These are phyloP conservation scores for Candida sphagnicola DNA, from an alignment of 805 yeast genomes.

Conservation along the genomic window DNA sequence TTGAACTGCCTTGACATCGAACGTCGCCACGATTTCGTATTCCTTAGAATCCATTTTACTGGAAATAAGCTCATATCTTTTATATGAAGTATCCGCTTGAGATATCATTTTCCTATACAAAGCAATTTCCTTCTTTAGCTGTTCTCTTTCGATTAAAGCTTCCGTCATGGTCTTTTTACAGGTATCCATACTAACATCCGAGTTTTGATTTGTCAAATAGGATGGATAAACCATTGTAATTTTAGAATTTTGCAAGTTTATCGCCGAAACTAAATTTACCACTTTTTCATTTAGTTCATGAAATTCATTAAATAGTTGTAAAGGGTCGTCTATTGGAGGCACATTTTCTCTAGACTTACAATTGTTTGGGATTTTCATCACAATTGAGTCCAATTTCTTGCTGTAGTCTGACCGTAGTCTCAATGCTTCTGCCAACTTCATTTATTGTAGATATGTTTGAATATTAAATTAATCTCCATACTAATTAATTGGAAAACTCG, in stretches of 20 bases:
- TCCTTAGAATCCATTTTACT: slow-evolving; percentile 4
- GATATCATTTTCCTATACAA: slow-evolving; percentile 1
- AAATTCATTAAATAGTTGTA: slow-evolving; percentile 2
- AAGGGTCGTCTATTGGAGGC: slow-evolving; percentile 6
- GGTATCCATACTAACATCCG: background rate
- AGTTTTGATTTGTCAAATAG: slow-evolving; percentile 2
- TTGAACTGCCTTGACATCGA: slow-evolving; percentile 4
- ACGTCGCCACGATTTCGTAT: slow-evolving; percentile 6
- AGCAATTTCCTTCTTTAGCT: slow-evolving; percentile 8
- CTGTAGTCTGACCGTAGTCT: slow-evolving; percentile 10
- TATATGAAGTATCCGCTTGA: slow-evolving; percentile 5
- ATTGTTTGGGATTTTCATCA: slow-evolving; percentile 6
- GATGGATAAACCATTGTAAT: slow-evolving; percentile 8
- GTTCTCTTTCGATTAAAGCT: slow-evolving; percentile 11
- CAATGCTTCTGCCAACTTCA: slow-evolving; percentile 12
- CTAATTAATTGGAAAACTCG: no score
- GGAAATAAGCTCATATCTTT: slow-evolving; percentile 8
- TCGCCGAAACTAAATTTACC: slow-evolving; percentile 6
- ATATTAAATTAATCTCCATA: no score
- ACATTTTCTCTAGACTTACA: slow-evolving; percentile 11
- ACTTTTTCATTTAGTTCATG: slow-evolving; percentile 4
- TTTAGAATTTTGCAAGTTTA: slow-evolving; percentile 8
- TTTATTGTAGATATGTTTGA: no score
- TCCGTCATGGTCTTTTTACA: slow-evolving; percentile 8
- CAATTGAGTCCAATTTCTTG: slow-evolving; percentile 7